A percentile compares a stretch with the other conserved stretches of the same genome.
These are phyloP conservation scores for Durusdinium trenchii DNA, from an alignment of 73 alveolate genomes.

Conservation along the genomic window DNA sequence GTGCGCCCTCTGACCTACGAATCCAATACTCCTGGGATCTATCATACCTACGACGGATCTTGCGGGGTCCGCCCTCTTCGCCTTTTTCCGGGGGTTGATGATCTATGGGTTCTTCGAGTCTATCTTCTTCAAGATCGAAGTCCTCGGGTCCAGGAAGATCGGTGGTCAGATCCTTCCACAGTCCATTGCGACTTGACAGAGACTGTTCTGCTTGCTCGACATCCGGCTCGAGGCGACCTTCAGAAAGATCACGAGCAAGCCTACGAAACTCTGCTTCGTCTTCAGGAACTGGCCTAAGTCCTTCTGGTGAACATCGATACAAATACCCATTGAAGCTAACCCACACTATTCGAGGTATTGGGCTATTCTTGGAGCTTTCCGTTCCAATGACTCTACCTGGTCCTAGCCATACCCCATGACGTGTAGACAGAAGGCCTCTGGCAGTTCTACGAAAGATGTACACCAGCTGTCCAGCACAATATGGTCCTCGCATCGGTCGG, in stretches of 20 bases:
- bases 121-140: not conserved
- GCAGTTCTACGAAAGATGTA: not conserved
- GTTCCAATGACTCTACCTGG: not conserved
- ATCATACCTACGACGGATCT: not conserved
- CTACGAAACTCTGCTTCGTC: not conserved
- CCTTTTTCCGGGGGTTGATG: not conserved
- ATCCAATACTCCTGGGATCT: not conserved
- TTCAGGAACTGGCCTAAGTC: not conserved
- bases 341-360: not conserved
- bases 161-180: not conserved
- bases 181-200: no score
- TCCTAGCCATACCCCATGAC: slow-evolving; percentile 16
- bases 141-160: not conserved
- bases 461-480: not conserved
- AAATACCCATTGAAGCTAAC: not conserved
- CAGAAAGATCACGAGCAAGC: not conserved
- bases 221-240: not conserved
- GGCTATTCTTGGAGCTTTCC: not conserved
- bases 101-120: not conserved
- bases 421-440: not conserved
- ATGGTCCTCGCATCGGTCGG: slow-evolving; percentile 10
- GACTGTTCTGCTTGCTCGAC: not conserved
- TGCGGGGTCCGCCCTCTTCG: not conserved
- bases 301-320: slow-evolving; percentile 5
- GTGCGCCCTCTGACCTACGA: not conserved